phyloP scores from a whole-genome alignment of 495 filamentous ascomycete genomes.

The Mytilinidion resinicola region DNA sequence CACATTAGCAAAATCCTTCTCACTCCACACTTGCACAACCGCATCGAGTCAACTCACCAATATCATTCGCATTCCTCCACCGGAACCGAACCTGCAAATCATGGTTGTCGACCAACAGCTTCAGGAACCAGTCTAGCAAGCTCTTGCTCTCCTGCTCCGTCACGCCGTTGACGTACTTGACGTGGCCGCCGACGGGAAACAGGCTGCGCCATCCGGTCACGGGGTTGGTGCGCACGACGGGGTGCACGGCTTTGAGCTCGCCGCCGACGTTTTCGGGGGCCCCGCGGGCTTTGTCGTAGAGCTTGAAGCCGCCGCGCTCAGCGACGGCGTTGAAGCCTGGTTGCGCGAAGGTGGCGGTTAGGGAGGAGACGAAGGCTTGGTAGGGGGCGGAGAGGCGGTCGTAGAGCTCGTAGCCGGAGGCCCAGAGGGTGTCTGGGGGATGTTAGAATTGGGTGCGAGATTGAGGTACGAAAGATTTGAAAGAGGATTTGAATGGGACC shows the following conservation, averaged over 20 bases:
- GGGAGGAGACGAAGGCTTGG: conserved; percentile 55
- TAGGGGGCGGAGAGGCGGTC: conserved; percentile 61
- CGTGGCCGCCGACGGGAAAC: conserved; percentile 57
- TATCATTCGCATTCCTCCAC: conserved; percentile 34
- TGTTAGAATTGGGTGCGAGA: background rate
- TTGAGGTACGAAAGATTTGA: background rate
- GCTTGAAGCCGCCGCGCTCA: conserved; percentile 45
- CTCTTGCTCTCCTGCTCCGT: conserved; percentile 53
- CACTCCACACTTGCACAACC: conserved; percentile 24
- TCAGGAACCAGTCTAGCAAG: conserved; percentile 54
- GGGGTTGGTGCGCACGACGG: conserved; percentile 69
- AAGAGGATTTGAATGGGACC: conserved; percentile 47
- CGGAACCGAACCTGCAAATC: conserved; percentile 64
- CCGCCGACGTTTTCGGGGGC: conserved; percentile 61
- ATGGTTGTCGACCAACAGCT: conserved; percentile 63
- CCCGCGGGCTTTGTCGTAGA: conserved; percentile 53
- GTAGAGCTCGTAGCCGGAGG: conserved; percentile 67
- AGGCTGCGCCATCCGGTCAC: conserved; percentile 70
- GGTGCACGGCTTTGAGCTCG: conserved; percentile 57
- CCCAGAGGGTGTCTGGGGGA: conserved; percentile 59
- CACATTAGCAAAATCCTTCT: conserved; percentile 45
- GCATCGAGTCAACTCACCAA: conserved; percentile 5
- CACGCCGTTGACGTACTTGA: conserved; percentile 57
- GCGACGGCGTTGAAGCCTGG: conserved; percentile 53
- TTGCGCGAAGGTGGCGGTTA: conserved; percentile 60